Conservation (phyloP, 345 rosid species). For the Streptanthus diversifolius region DNA sequence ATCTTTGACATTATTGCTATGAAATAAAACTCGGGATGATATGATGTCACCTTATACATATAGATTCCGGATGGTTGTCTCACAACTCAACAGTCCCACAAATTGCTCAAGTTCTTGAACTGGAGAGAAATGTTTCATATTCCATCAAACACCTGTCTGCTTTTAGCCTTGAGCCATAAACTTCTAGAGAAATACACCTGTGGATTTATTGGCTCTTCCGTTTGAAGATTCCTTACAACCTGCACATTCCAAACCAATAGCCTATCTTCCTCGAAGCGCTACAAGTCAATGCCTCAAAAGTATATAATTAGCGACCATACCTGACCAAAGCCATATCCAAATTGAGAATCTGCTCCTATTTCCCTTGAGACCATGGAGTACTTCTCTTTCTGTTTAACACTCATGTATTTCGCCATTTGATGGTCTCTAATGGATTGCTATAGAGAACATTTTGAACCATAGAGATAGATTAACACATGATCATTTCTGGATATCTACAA, state of each 20-base stretch:
- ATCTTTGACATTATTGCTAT: not conserved
- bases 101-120: constrained; percentile 2
- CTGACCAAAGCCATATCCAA: constrained; percentile 24
- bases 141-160: constrained; percentile 37
- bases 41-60: constrained; percentile 15
- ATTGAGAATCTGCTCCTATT: constrained; percentile 7
- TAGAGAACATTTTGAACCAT: constrained; percentile 13
- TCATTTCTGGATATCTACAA: not conserved
- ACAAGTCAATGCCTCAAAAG: not conserved
- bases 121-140: constrained; percentile 7
- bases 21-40: not conserved
- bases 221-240: constrained; percentile 18
- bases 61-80: not conserved
- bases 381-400: constrained; percentile 13
- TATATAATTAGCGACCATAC: constrained; percentile 6
- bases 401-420: constrained; percentile 11
- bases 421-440: constrained; percentile 20
- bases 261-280: not conserved
- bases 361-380: constrained; percentile 1
- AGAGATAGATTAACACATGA: not conserved
- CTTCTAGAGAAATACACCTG: constrained; percentile 31
- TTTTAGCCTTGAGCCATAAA: constrained; percentile 40
- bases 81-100: not conserved
- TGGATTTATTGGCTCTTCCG: constrained; percentile 25
- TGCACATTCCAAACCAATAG: constrained; percentile 19